A percentile compares a stretch with the other conserved stretches of the same genome.
Conservation (phyloP, 1,284 basidiomycete genomes). For the Moesziomyces sp. region DNA sequence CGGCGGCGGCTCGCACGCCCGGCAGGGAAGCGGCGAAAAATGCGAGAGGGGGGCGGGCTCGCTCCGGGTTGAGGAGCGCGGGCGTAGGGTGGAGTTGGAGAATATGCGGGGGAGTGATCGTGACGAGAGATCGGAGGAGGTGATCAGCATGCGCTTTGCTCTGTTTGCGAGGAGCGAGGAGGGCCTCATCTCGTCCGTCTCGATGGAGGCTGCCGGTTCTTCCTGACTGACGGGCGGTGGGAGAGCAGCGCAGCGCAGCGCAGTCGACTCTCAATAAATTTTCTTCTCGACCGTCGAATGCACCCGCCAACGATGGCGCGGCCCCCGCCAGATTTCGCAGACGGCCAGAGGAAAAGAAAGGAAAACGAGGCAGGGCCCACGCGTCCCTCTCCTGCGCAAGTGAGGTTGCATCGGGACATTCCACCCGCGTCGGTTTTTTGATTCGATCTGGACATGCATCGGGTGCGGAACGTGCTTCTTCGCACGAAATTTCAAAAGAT, state of each 20-base stretch:
- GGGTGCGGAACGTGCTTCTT: too few relatives aligned
- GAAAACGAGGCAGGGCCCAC: background rate
- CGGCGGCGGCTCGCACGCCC: background rate
- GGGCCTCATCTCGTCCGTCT: too few relatives aligned
- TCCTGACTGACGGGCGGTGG: constrained; percentile 1
- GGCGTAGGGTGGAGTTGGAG: constrained; percentile 11
- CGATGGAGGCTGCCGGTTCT: background rate
- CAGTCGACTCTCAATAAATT: constrained; percentile 39
- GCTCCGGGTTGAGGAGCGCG: background rate
- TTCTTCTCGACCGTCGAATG: constrained; percentile 2
- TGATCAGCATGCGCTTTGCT: constrained; percentile 20
- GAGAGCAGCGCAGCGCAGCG: too few relatives aligned
- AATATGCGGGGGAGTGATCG: constrained; percentile 44
- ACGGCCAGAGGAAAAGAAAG: constrained; percentile 19
- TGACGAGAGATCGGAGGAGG: constrained; percentile 42
- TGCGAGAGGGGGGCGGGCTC: background rate
- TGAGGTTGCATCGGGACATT: background rate
- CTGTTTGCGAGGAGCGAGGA: too few relatives aligned
- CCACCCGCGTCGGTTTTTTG: too few relatives aligned
- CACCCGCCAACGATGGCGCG: constrained; percentile 18
- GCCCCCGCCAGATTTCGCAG: constrained; percentile 2
- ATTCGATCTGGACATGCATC: background rate
- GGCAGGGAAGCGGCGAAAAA: background rate
- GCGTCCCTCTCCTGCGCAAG: background rate
- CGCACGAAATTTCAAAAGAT: too few relatives aligned